Percentiles rank a stretch among this genome's conserved stretches.
Evolutionary conservation across 352 stramenopile species (phyloP).

Genomic region (Phytophthora lateralis): DNA sequence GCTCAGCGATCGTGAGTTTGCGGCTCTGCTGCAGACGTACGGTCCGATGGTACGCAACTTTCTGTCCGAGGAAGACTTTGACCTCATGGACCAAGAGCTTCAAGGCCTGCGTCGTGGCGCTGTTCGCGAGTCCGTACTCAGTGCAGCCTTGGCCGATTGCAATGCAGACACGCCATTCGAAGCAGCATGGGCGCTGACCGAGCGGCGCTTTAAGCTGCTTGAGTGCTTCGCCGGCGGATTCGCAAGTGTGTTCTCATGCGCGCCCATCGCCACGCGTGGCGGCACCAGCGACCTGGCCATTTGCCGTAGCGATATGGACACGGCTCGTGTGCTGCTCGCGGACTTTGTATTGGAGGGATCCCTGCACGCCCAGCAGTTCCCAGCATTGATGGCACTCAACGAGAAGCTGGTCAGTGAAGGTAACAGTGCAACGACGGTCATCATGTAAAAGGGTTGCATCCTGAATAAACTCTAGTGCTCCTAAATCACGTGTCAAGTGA

Average conservation of each 20-base stretch:
- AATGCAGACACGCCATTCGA: constrained; percentile 44
- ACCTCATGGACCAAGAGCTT: constrained; percentile 41
- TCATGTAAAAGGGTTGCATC: background rate
- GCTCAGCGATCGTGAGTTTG: constrained; percentile 56
- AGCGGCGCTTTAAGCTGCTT: constrained; percentile 49
- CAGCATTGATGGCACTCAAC: constrained; percentile 27
- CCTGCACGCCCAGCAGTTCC: constrained; percentile 57
- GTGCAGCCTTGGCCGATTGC: constrained; percentile 27
- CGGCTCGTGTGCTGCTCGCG: constrained; percentile 23
- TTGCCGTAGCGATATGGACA: constrained; percentile 31
- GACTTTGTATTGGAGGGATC: constrained; percentile 49
- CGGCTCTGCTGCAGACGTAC: constrained; percentile 43
- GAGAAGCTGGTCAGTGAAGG: constrained; percentile 22
- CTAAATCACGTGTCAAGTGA: background rate
- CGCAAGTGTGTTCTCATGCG: constrained; percentile 47
- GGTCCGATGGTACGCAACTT: constrained; percentile 32
- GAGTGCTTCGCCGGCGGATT: constrained; percentile 66
- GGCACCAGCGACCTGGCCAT: constrained; percentile 28
- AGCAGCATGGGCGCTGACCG: constrained; percentile 40
- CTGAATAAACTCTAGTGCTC: background rate
- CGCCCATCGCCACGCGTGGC: constrained; percentile 9
- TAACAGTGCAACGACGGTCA: background rate
- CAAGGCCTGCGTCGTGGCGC: constrained; percentile 32
- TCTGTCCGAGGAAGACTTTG: constrained; percentile 36
- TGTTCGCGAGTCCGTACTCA: constrained; percentile 26